Evolutionary conservation across 2,329 filamentous ascomycete genomes (phyloP).

Genomic region (Hypoxylon sp.): DNA sequence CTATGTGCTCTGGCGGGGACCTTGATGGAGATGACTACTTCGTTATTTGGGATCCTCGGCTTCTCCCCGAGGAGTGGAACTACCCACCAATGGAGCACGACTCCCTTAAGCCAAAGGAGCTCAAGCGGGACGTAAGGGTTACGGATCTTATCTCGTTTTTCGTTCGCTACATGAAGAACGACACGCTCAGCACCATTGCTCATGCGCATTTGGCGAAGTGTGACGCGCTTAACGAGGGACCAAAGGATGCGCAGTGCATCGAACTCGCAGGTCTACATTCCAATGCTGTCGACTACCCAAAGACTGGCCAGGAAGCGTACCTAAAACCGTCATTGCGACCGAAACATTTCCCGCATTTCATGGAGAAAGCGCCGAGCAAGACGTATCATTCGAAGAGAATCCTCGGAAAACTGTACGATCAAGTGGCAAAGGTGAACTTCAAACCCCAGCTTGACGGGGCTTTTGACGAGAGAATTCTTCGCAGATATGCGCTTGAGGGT

Average conservation of each 20-base stretch:
- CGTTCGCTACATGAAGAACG: conserved; percentile 92
- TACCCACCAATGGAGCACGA: conserved; percentile 82
- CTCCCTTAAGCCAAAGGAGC: conserved; percentile 66
- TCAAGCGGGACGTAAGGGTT: conserved; percentile 74
- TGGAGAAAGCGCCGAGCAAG: conserved; percentile 72
- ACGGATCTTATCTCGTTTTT: conserved; percentile 87
- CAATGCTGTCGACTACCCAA: conserved; percentile 92
- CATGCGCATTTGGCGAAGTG: conserved; percentile 83
- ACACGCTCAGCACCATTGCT: conserved; percentile 84
- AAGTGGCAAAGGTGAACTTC: conserved; percentile 76
- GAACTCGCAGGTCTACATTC: conserved; percentile 86
- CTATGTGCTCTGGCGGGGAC: conserved; percentile 97
- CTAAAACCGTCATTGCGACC: conserved; percentile 74
- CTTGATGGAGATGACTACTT: conserved; percentile 97
- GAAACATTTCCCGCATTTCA: conserved; percentile 83
- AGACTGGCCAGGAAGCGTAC: conserved; percentile 83
- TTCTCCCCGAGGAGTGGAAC: conserved; percentile 79
- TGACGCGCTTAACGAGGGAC: conserved; percentile 72
- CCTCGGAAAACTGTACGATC: conserved; percentile 86
- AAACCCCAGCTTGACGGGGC: conserved; percentile 76
- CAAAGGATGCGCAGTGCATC: conserved; percentile 78
- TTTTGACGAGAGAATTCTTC: conserved; percentile 83
- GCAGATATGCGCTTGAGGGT: conserved; percentile 68
- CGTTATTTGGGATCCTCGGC: conserved; percentile 85
- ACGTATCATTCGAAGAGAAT: conserved; percentile 78